A percentile compares a stretch with the other conserved stretches of the same genome.
Conservation (phyloP, 2,329 filamentous ascomycete genomes). For the Raffaelea albimanens region DNA sequence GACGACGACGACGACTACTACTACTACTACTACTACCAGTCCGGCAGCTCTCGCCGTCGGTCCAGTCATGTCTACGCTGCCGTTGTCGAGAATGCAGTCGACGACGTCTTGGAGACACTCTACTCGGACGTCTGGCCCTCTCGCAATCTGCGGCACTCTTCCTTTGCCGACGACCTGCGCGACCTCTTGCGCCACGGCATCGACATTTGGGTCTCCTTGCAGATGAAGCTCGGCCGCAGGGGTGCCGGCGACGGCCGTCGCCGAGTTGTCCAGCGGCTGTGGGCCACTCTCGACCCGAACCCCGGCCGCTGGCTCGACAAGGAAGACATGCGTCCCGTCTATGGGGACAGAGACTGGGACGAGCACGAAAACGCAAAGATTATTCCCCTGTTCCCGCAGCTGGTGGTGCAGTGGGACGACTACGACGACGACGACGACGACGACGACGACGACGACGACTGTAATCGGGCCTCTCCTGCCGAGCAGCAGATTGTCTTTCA, state of each 20-base stretch:
- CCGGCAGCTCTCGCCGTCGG: neutral
- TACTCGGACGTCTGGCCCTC: neutral
- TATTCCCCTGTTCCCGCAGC: neutral
- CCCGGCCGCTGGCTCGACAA: neutral
- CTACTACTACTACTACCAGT: neutral
- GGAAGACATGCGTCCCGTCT: neutral
- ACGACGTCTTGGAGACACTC: neutral
- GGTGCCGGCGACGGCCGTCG: no score
- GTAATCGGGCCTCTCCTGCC: neutral
- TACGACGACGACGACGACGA: no score
- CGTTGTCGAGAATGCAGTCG: neutral
- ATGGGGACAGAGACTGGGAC: neutral
- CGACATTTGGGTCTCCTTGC: no score
- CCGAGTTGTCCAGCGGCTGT: neutral
- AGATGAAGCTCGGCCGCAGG: no score
- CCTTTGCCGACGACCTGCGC: no score
- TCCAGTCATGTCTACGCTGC: neutral
- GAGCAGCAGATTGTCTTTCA: neutral
- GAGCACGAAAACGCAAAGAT: neutral
- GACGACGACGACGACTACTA: neutral
- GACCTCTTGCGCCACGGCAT: no score
- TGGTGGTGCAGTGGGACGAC: neutral
- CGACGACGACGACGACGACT: no score
- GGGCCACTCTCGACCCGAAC: neutral
- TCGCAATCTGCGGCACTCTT: neutral